Conservation (phyloP, 768 basidiomycete genomes). For the Pholiota molesta region DNA sequence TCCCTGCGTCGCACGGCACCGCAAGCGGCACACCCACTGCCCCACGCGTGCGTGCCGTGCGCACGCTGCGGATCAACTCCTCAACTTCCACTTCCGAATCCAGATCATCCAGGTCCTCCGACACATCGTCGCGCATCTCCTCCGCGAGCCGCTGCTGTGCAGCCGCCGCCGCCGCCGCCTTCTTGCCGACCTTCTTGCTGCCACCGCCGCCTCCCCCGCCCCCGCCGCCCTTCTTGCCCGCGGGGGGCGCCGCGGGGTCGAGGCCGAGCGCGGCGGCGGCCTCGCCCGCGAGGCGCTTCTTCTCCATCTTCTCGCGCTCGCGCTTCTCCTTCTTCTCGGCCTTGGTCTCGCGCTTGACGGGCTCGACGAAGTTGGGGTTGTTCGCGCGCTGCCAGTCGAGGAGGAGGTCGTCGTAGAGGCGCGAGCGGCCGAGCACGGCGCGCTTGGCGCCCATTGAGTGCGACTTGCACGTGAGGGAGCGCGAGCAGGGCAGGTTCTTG, state of each 20-base stretch:
- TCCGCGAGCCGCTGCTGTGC: constrained; percentile 53
- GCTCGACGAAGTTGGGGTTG: constrained; percentile 88
- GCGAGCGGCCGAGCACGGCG: constrained; percentile 83
- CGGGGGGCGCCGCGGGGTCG: constrained; percentile 48
- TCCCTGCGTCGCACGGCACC: constrained; percentile 70
- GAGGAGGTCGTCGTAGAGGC: constrained; percentile 82
- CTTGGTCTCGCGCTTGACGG: constrained; percentile 84
- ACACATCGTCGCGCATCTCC: constrained; percentile 55
- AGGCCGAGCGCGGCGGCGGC: constrained; percentile 62
- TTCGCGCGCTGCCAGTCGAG: constrained; percentile 90
- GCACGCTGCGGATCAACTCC: constrained; percentile 64
- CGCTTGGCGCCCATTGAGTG: constrained; percentile 98
- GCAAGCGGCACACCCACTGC: constrained; percentile 69
- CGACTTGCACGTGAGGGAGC: constrained; percentile 96
- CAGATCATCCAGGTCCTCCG: constrained; percentile 76
- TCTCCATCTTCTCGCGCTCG: constrained; percentile 80
- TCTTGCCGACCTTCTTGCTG: constrained; percentile 68
- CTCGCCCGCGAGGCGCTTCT: constrained; percentile 73
- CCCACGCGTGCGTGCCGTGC: constrained; percentile 57
- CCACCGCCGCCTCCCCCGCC: constrained; percentile 13
- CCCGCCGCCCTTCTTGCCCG: constrained; percentile 36
- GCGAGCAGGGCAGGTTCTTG: constrained; percentile 89
- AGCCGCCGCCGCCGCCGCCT: constrained; percentile 54
- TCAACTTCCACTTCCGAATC: constrained; percentile 89
- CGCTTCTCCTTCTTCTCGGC: constrained; percentile 87